These are phyloP conservation scores for Beverwykella pulmonaria DNA, from an alignment of 495 filamentous ascomycete species.

Conservation along the genomic window DNA sequence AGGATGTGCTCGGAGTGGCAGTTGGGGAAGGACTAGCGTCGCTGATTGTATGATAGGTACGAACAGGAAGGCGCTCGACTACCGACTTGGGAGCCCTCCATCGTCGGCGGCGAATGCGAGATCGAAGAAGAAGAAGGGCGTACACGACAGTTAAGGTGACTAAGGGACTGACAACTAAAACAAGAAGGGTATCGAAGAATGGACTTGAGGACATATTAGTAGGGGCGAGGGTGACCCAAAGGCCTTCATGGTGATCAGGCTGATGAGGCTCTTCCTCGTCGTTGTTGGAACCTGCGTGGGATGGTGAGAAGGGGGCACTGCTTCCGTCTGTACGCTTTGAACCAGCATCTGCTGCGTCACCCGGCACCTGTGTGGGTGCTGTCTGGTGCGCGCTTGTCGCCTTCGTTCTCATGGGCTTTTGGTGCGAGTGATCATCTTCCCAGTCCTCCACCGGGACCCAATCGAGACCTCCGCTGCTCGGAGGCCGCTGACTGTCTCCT, in stretches of 20 bases:
- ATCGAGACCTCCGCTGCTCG: slow-evolving; percentile 80
- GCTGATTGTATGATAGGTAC: slow-evolving; percentile 87
- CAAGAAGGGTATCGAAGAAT: slow-evolving; percentile 93
- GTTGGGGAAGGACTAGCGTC: slow-evolving; percentile 58
- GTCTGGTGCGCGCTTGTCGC: slow-evolving; percentile 34
- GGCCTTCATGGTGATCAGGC: slow-evolving; percentile 67
- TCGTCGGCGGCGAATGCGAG: slow-evolving; percentile 82
- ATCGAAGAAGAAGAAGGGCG: slow-evolving; percentile 81
- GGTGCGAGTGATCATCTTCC: slow-evolving; percentile 51
- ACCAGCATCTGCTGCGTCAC: slow-evolving; percentile 48
- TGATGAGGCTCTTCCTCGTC: slow-evolving; percentile 41
- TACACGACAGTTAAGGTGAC: slow-evolving; percentile 94
- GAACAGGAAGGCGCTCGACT: slow-evolving; percentile 90
- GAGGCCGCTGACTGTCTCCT: slow-evolving; percentile 67
- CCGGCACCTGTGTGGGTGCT: slow-evolving; percentile 43
- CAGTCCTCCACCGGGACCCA: slow-evolving; percentile 73
- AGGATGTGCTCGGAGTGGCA: slow-evolving; percentile 60
- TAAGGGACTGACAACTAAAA: slow-evolving; percentile 88
- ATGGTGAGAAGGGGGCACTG: background rate
- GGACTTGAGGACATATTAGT: slow-evolving; percentile 88
- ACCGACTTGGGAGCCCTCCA: slow-evolving; percentile 97
- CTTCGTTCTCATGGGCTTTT: slow-evolving; percentile 41
- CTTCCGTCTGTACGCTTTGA: background rate
- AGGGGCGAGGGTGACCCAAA: slow-evolving; percentile 95
- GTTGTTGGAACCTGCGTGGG: slow-evolving; percentile 7